Base-by-base conservation (phyloP, 306 rosid species). In the Sicyos baderoa region DNA sequence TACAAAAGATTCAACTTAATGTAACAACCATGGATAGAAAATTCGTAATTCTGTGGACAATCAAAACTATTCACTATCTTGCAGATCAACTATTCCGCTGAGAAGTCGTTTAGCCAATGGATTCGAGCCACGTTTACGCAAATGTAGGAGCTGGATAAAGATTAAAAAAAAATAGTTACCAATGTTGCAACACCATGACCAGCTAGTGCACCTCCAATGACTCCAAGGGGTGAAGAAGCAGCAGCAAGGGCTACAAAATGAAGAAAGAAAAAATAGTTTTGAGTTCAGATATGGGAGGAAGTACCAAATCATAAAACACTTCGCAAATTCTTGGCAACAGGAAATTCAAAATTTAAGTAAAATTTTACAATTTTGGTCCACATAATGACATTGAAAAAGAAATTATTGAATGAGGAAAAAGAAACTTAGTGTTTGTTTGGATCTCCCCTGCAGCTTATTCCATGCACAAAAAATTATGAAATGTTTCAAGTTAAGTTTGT, bases 201-300 rank as follows among this genome's bases (percentile, higher is more conserved):
- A 5, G 96, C 97, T 45, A 90, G 85, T 32, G 99, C 91, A 82
- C 99, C 97, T 6, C 85, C 97, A 72, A 94, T 85, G 80, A 90
- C 99, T 79, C 99, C 96, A 72, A 90, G 84, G 59, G 96, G 97
- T 72, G 97, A 90, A 79, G 99, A 88, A 68, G 99, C 97, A 18
- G 99, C 97, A 73, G 97, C 95, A 72, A 90, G 97, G 76, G 97
- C 99, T 90, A 84, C 79, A 81, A 42, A 67, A 70, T 74, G 58
- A 25, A 54, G 32, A 76, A 47, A 72, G 58, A 48, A 74, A 68
- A 57, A 29, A 58, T 74, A 75, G 76, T 18, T 53, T 58, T 1
- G 32, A 48, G 57, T 66, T 66, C 19, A 1, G 54, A 71, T 42
- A 18, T 16, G 7, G 62, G 16, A 51, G 23, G 74, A 54, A 54